Conservation (phyloP, 805 yeast genomes). For the Cyberlindnera americana region DNA sequence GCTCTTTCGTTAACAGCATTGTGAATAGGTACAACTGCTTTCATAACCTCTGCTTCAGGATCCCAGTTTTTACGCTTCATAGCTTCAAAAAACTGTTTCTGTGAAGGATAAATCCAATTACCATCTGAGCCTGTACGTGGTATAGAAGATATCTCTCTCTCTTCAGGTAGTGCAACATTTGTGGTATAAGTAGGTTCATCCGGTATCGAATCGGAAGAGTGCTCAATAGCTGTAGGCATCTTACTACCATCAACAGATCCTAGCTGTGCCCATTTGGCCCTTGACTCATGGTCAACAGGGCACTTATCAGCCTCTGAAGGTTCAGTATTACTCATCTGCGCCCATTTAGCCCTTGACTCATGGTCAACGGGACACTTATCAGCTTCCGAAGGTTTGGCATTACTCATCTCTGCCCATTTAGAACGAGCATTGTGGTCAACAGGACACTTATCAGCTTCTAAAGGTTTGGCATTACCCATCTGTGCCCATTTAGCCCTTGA, state of each 20-base stretch:
- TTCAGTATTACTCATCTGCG: constrained; percentile 24
- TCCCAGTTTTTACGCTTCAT: constrained; percentile 89
- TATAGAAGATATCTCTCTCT: constrained; percentile 74
- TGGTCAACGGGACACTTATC: constrained; percentile 20
- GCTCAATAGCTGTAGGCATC: constrained; percentile 27
- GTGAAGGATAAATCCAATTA: constrained; percentile 95
- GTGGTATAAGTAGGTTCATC: constrained; percentile 33
- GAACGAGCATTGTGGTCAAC: constrained; percentile 62
- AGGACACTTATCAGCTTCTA: constrained; percentile 20
- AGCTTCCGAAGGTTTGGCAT: constrained; percentile 17
- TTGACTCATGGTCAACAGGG: constrained; percentile 63
- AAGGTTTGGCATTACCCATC: constrained; percentile 26
- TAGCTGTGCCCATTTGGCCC: constrained; percentile 53
- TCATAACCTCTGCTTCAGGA: constrained; percentile 81
- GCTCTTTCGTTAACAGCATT: constrained; percentile 91
- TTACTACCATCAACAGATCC: constrained; percentile 24
- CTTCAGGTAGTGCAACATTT: constrained; percentile 53
- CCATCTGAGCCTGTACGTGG: constrained; percentile 67
- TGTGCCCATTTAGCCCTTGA: constrained; percentile 58
- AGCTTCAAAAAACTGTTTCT: constrained; percentile 90
- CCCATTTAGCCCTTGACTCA: constrained; percentile 53
- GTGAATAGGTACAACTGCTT: constrained; percentile 88
- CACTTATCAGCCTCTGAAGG: constrained; percentile 40
- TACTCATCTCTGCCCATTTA: constrained; percentile 47
- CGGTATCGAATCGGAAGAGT: constrained; percentile 45